Base-by-base conservation (phyloP, 352 stramenopile genomes). In the Phytophthora vignae region DNA sequence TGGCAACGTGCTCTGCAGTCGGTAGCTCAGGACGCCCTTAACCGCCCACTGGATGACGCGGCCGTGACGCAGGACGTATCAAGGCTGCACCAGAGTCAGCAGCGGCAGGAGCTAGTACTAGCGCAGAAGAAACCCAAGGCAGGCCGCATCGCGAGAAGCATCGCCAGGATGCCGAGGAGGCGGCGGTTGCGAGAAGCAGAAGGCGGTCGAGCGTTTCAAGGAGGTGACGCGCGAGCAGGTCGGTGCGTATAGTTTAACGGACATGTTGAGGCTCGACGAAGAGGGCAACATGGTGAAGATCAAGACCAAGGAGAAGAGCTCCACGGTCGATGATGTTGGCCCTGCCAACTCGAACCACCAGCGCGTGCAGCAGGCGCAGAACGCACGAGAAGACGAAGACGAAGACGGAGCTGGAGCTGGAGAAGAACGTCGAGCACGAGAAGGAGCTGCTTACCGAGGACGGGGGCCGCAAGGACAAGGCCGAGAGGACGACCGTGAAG, bases 231-330 rank as follows among this genome's bases (percentile, higher is more conserved):
- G 84, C 0, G 77, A 94, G 52, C 83, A 96, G 66, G 74, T 96
- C 6, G 77, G 73, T 40, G 84, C 83, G 58, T 96, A 96, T 60
- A 87, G 89, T 29, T 91, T 93, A 64, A 91, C 82, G 15, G 77
- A 83, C 36, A 84, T 93, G 64, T 93, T 85, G 1, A 84, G 93
- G 75, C 91, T 94, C 62, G 89, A 94, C 60, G 89, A 96, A 66
- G 85, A 94, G 14, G 89, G 87, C 48, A 94, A 96, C 67, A 74
- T 96, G 14, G 80, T 94, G 69, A 89, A 92, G 74, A 87, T 81
- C 19, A 84, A 81, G 54, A 93, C n/a, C 72, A 91, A 90, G 72
- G 81, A 92, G 36, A 84, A 85, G 40, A 19, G 40, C 40, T 17
- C 40, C 59, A 66, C 69, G 4, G 33, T 59, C 1, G 74, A 73